phyloP scores from a whole-genome alignment of 768 basidiomycete genomes.

The Boletus sensibilis region DNA sequence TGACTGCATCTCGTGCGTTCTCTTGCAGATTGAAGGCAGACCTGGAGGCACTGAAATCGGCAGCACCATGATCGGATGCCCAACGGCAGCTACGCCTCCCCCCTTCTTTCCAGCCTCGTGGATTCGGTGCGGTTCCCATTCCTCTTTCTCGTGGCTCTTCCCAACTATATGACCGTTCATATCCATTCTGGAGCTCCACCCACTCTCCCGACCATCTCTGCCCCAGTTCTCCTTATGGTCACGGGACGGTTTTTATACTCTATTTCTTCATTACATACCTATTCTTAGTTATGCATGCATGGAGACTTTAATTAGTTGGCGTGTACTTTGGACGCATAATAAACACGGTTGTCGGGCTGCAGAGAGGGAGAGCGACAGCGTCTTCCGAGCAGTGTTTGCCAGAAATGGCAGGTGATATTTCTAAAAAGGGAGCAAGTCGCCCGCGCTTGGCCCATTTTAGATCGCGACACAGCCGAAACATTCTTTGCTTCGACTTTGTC shows the following conservation, averaged over 20 bases:
- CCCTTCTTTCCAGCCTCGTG: constrained; percentile 33
- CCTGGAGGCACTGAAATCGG: constrained; percentile 46
- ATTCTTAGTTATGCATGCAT: constrained; percentile 23
- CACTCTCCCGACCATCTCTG: neutral
- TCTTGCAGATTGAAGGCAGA: constrained; percentile 67
- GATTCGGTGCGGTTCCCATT: constrained; percentile 32
- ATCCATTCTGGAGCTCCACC: constrained; percentile 10
- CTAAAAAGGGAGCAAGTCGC: constrained; percentile 1
- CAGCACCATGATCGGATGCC: constrained; percentile 27
- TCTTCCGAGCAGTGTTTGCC: neutral
- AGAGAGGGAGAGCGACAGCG: no score
- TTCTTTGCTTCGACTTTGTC: constrained; percentile 2
- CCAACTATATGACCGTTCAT: constrained; percentile 11
- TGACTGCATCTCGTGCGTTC: constrained; percentile 32
- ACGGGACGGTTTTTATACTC: constrained; percentile 24
- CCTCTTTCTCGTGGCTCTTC: constrained; percentile 23
- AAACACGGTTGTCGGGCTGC: neutral
- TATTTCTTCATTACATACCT: constrained; percentile 30
- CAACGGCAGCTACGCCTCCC: constrained; percentile 5
- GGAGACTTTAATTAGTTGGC: constrained; percentile 21
- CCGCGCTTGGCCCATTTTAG: constrained; percentile 8
- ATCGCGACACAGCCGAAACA: neutral
- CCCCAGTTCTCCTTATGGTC: neutral
- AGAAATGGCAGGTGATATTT: constrained; percentile 2
- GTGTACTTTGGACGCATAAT: constrained; percentile 25